Percentiles rank a stretch among this genome's conserved stretches.
phyloP scores from a whole-genome alignment of 495 filamentous ascomycete species.

The Durotheca rogersii region DNA sequence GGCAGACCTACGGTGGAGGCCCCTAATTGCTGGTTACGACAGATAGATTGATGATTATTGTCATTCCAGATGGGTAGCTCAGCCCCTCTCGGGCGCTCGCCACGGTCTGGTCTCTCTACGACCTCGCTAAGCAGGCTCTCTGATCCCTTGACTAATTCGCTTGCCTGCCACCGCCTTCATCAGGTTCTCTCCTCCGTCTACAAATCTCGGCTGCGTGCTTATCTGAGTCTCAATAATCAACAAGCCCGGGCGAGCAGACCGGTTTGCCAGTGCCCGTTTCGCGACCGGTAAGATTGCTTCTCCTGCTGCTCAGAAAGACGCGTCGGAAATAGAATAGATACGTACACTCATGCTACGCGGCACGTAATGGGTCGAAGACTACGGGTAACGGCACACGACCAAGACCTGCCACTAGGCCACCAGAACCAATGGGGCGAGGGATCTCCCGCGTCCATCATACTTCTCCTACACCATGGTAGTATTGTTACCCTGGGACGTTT shows the following conservation, averaged over 20 bases:
- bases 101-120: too few relatives aligned
- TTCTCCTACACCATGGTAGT: constrained; percentile 1
- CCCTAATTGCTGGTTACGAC: constrained; percentile 15
- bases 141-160: too few relatives aligned
- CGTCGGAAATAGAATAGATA: too few relatives aligned
- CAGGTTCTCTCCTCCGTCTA: too few relatives aligned
- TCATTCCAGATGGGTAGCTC: constrained; percentile 4
- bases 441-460: constrained; percentile 5
- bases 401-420: constrained; percentile 3
- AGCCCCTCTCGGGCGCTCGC: too few relatives aligned
- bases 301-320: background rate
- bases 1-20: constrained; percentile 2
- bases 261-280: background rate
- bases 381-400: constrained; percentile 24
- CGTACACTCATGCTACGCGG: background rate
- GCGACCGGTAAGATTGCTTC: constrained; percentile 14
- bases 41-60: constrained; percentile 10
- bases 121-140: too few relatives aligned
- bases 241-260: background rate
- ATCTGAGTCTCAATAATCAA: constrained; percentile 1
- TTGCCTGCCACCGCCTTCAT: too few relatives aligned
- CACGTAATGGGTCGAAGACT: background rate
- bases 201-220: too few relatives aligned
- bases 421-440: constrained; percentile 4
- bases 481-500: too few relatives aligned